Conservation (phyloP, 2,329 filamentous ascomycete species). For the Aspergillus sp. region DNA sequence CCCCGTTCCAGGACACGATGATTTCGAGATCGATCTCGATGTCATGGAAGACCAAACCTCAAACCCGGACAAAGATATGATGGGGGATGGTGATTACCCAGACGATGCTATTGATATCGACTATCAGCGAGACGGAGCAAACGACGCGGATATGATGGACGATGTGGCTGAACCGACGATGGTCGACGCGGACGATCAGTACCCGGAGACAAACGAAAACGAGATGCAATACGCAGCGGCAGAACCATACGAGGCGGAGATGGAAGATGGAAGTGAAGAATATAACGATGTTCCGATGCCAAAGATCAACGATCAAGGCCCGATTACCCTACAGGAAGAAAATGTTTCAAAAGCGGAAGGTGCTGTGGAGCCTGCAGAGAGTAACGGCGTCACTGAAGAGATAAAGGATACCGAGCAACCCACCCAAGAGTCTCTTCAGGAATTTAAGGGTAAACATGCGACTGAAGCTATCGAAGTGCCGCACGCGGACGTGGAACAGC, state of each 20-base stretch:
- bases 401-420: not conserved
- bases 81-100: constrained; percentile 32
- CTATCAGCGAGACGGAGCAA: constrained; percentile 20
- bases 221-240: constrained; percentile 24
- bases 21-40: constrained; percentile 54
- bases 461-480: not conserved
- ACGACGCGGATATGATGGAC: constrained; percentile 43
- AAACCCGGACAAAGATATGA: constrained; percentile 45
- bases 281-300: constrained; percentile 24
- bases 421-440: constrained; percentile 1
- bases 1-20: constrained; percentile 37
- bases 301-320: constrained; percentile 11
- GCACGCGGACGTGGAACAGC: constrained; percentile 2
- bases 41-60: constrained; percentile 49
- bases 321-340: constrained; percentile 3
- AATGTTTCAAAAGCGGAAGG: constrained; percentile 3
- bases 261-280: constrained; percentile 31
- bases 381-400: not conserved
- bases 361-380: not conserved
- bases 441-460: constrained; percentile 3
- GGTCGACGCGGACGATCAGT: constrained; percentile 27
- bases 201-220: constrained; percentile 19
- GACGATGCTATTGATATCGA: constrained; percentile 24
- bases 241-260: constrained; percentile 31
- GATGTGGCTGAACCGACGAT: constrained; percentile 35